Base-by-base conservation (phyloP, 805 yeast species). In the Teunomyces gatunensis region DNA sequence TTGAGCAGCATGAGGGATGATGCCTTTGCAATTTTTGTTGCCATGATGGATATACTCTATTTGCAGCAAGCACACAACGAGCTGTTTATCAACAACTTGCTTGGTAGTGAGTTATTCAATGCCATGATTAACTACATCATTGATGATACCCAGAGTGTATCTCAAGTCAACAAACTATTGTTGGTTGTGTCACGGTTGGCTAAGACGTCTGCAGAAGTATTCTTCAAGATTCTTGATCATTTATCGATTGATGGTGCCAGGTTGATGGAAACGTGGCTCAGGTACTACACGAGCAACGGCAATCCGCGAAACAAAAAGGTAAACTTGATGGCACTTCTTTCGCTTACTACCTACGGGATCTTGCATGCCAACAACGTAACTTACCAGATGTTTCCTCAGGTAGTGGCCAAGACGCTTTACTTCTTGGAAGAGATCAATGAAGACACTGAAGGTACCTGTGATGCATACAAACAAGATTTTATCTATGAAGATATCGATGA, bases 341-440 rank as follows among this genome's bases (percentile, higher is more conserved):
- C 83, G 9, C 55, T 86, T 44, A 54, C 80, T 10, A 64, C 74
- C 23, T 64, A 47, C 56, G 74, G 63, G 1, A 54, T 63, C 28
- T 23, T 21, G 37, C 18, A 21, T 35, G 13, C 32, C 39, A 32
- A 28, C 20, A 55, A 44, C 33, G 50, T 44, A 51, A 58, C 52
- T 20, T 53, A 41, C 47, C 56, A 40, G 54, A 57, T 53, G 53
- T 70, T 59, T 44, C 60, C 59, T 18, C 66, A 53, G 9, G 51
- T 66, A 7, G 56, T 71, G 33, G 65, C 70, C 43, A 60, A 61
- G n/a, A 46, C 65, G 2, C 67, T 74, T 17, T 54, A 77, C 44
- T 74, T 85, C 49, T 60, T 88, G 42, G 97, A 91, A 56, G 96
- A 89, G 59, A 74, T 86, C 11, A 79, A 83, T 47, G 97, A 91